Evolutionary conservation across 139 green algal genomes (phyloP).

Genomic region (Mesotaenium endlicherianum): DNA sequence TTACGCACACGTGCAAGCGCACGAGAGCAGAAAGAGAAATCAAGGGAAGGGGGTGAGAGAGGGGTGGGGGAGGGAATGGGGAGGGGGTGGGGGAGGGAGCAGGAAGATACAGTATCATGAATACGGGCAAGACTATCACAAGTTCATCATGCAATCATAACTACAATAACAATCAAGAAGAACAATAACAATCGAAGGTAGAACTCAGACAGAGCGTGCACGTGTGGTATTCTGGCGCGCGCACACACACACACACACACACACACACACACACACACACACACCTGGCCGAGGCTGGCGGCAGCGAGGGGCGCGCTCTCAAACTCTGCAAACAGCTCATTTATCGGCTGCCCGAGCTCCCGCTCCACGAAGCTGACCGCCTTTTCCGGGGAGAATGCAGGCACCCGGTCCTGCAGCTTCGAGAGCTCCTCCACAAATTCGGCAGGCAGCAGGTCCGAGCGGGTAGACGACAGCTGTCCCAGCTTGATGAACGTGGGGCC

Average conservation of each 20-base stretch:
- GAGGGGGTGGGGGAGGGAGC: background rate
- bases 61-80: background rate
- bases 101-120: background rate
- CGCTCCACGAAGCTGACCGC: conserved; percentile 54
- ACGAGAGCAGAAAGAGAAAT: no score
- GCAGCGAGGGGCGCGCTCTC: conserved; percentile 50
- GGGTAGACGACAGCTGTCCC: conserved; percentile 59
- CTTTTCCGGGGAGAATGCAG: conserved; percentile 53
- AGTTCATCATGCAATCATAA: background rate
- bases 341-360: conserved; percentile 75
- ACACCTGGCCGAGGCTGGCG: conserved; percentile 51
- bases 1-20: no score
- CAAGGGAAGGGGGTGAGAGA: no score
- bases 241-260: no score
- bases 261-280: no score
- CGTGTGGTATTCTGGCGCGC: no score
- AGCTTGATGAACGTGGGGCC: conserved; percentile 66
- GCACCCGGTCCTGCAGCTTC: conserved; percentile 59
- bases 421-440: conserved; percentile 56
- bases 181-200: no score
- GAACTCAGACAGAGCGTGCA: no score
- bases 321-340: conserved; percentile 50
- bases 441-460: conserved; percentile 83
- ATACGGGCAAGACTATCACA: background rate
- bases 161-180: no score